Conservation (phyloP, 73 alveolate species). For the Uronychia binucleata region DNA sequence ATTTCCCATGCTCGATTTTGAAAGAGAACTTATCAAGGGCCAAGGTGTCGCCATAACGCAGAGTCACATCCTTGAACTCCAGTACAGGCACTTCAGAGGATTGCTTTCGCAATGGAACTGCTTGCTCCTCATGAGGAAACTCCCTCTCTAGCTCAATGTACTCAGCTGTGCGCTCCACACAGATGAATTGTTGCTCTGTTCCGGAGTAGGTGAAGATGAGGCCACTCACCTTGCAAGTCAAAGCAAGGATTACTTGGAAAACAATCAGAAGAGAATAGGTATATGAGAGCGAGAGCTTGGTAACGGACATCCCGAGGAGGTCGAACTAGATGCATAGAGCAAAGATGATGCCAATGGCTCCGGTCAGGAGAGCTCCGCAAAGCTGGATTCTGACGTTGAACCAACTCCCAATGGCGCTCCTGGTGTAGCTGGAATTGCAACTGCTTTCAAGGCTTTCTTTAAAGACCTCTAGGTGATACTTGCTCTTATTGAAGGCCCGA, state of each 20-base stretch:
- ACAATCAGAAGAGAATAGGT: not conserved
- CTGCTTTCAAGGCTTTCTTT: not conserved
- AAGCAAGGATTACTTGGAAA: not conserved
- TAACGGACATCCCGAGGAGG: not conserved
- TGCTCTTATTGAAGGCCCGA: not conserved
- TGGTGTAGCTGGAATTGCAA: not conserved
- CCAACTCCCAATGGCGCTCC: not conserved
- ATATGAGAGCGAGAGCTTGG: not conserved
- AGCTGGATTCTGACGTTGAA: not conserved
- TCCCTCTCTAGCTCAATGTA: not conserved
- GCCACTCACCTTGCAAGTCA: not conserved
- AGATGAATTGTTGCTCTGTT: not conserved
- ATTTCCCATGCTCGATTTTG: conserved; percentile 73
- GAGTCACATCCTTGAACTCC: not conserved
- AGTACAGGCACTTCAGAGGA: not conserved
- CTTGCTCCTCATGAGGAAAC: not conserved
- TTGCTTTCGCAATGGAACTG: not conserved
- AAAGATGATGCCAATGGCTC: not conserved
- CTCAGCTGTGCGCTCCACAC: not conserved
- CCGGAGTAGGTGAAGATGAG: not conserved
- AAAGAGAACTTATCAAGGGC: conserved; percentile 79
- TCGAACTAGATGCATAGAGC: not conserved
- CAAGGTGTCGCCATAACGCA: not conserved
- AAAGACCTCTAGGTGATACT: not conserved
- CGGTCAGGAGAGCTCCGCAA: not conserved